Evolutionary conservation across 2,329 filamentous ascomycete genomes (phyloP).

Genomic region (Trichoderma sp.): DNA sequence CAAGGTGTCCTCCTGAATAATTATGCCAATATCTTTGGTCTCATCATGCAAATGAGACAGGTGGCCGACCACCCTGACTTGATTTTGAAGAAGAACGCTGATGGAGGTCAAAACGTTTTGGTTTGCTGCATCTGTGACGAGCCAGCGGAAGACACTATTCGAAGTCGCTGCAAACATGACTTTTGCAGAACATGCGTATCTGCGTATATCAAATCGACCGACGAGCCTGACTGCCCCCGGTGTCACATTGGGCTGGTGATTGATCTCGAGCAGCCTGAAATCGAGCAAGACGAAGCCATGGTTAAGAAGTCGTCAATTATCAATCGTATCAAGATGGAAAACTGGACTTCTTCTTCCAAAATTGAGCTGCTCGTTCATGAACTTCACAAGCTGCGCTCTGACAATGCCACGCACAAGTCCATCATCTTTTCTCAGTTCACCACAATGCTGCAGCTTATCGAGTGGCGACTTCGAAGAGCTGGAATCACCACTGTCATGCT

Average conservation of each 20-base stretch:
- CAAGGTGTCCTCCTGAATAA: slow-evolving; percentile 94
- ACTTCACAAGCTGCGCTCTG: slow-evolving; percentile 84
- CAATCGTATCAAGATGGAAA: slow-evolving; percentile 97
- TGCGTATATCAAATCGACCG: slow-evolving; percentile 70
- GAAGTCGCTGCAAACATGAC: slow-evolving; percentile 89
- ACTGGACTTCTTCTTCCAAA: slow-evolving; percentile 98
- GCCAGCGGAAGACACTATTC: slow-evolving; percentile 89
- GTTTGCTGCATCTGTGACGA: slow-evolving; percentile 97
- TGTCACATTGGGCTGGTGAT: slow-evolving; percentile 90
- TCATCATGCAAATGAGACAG: slow-evolving; percentile 99
- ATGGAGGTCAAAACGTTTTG: slow-evolving; percentile 85
- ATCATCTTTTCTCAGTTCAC: slow-evolving; percentile 99
- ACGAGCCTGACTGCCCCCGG: slow-evolving; percentile 77
- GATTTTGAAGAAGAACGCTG: slow-evolving; percentile 82
- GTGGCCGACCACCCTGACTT: slow-evolving; percentile 95
- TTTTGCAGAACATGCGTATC: slow-evolving; percentile 48
- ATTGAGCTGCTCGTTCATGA: slow-evolving; percentile 96
- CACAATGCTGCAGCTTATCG: slow-evolving; percentile 93
- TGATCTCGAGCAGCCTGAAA: slow-evolving; percentile 91
- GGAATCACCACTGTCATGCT: slow-evolving; percentile 98
- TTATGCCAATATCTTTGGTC: slow-evolving; percentile 97
- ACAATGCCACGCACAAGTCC: slow-evolving; percentile 92
- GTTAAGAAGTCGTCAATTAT: slow-evolving; percentile 97
- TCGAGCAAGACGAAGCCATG: slow-evolving; percentile 82
- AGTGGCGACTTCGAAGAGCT: slow-evolving; percentile 94